phyloP scores from a whole-genome alignment of 176 grass and related monocot species.

The Carex cristatella region DNA sequence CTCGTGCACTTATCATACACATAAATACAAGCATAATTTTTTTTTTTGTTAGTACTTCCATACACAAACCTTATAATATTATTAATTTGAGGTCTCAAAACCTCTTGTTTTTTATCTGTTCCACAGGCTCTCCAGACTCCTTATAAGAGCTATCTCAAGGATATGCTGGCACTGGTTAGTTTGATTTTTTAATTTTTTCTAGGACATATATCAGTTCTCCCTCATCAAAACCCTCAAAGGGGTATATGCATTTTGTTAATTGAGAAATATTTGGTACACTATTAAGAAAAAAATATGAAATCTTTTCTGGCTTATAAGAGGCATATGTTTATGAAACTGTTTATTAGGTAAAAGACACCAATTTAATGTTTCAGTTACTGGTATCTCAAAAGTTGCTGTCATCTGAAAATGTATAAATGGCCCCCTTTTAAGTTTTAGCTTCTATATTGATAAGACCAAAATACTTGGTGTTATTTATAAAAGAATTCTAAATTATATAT shows the following conservation, averaged over 20 bases:
- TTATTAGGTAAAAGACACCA: background rate
- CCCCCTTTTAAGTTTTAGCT: background rate
- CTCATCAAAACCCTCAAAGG: background rate
- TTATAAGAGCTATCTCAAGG: conserved; percentile 67
- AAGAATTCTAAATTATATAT: background rate
- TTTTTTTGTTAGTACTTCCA: background rate
- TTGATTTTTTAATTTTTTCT: background rate
- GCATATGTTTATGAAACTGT: background rate
- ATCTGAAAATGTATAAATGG: background rate
- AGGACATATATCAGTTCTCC: background rate
- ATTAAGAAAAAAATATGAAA: background rate
- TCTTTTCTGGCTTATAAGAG: background rate
- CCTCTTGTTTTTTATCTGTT: background rate
- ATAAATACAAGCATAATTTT: background rate
- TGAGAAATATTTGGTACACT: background rate
- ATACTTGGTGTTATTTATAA: background rate
- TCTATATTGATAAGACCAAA: background rate
- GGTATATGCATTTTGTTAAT: background rate
- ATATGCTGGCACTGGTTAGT: conserved; percentile 89
- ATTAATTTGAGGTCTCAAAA: background rate
- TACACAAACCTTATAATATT: background rate
- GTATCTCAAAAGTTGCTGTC: background rate
- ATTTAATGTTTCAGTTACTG: background rate
- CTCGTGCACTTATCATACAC: background rate
- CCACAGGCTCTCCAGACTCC: conserved; percentile 70